Percentiles rank a stretch among this genome's conserved stretches.
phyloP scores from a whole-genome alignment of 1,284 basidiomycete genomes.

The Boletus smithii region DNA sequence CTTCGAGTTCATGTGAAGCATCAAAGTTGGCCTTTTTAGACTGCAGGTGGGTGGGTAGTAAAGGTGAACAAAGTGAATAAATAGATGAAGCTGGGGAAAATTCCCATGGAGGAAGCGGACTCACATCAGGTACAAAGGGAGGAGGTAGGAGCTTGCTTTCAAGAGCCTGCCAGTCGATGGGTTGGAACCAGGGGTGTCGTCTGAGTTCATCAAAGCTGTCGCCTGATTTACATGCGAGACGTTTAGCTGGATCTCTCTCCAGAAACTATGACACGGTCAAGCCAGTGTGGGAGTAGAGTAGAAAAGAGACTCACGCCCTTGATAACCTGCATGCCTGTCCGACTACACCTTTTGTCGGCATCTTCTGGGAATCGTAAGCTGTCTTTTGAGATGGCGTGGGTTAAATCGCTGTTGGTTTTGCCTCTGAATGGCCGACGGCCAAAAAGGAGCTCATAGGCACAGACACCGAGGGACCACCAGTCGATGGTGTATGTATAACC shows the following conservation, averaged over 20 bases:
- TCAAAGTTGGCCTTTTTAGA: slow-evolving; percentile 98
- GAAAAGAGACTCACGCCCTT: slow-evolving; percentile 53
- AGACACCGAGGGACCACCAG: slow-evolving; percentile 96
- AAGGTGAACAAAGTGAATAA: slow-evolving; percentile 1
- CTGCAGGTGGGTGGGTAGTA: slow-evolving; percentile 48
- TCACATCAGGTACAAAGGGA: slow-evolving; percentile 90
- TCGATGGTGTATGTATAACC: slow-evolving; percentile 91
- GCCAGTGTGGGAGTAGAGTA: slow-evolving; percentile 9
- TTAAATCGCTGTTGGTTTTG: slow-evolving; percentile 85
- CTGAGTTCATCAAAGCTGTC: slow-evolving; percentile 79
- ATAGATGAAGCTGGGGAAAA: not conserved
- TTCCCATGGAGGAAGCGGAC: slow-evolving; percentile 29
- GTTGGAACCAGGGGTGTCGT: slow-evolving; percentile 82
- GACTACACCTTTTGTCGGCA: slow-evolving; percentile 67
- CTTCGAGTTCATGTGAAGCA: slow-evolving; percentile 97
- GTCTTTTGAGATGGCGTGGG: slow-evolving; percentile 82
- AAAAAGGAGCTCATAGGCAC: slow-evolving; percentile 89
- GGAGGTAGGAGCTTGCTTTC: slow-evolving; percentile 78
- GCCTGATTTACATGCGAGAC: slow-evolving; percentile 80
- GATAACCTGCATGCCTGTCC: slow-evolving; percentile 61
- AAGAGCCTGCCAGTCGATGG: slow-evolving; percentile 84
- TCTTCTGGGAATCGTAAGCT: slow-evolving; percentile 75
- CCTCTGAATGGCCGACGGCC: slow-evolving; percentile 90
- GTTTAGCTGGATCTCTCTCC: slow-evolving; percentile 78
- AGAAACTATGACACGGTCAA: slow-evolving; percentile 56